Evolutionary conservation across 306 rosid genomes (phyloP).

Genomic region (Oemleria cerasiformis): DNA sequence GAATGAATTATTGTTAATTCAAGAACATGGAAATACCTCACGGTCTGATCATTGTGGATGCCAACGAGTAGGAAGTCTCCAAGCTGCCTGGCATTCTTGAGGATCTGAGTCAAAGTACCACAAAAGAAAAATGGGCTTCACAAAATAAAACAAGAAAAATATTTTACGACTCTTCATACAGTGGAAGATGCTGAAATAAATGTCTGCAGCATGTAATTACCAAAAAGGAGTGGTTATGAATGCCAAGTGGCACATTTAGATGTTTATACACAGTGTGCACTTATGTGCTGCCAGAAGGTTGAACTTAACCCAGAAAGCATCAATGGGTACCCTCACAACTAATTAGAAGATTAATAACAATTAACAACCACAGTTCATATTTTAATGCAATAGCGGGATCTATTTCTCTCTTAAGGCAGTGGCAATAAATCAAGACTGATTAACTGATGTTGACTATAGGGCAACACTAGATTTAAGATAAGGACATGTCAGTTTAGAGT

Average conservation of each 20-base stretch:
- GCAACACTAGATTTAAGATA: neutral
- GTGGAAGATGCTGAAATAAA: neutral
- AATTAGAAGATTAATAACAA: neutral
- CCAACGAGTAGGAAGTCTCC: slow-evolving; percentile 98
- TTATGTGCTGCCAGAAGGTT: neutral
- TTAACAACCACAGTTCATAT: neutral
- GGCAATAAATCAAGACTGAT: neutral
- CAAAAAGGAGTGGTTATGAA: neutral
- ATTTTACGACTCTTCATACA: neutral
- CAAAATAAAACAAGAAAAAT: slow-evolving; percentile 8
- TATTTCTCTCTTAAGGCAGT: neutral
- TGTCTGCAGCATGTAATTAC: neutral
- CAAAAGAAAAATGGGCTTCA: slow-evolving; percentile 18
- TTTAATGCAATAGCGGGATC: neutral
- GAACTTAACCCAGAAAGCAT: neutral
- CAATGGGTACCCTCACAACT: neutral
- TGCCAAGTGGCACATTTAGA: neutral
- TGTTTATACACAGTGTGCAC: neutral
- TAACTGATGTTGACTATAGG: neutral
- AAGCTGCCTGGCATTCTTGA: slow-evolving; percentile 85
- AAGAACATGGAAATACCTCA: slow-evolving; percentile 53
- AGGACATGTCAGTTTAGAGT: neutral
- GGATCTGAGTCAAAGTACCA: slow-evolving; percentile 48
- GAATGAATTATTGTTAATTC: slow-evolving; percentile 15
- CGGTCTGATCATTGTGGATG: slow-evolving; percentile 72